Evolutionary conservation across 805 yeast genomes (phyloP), one percentile per base, ranked within the genome.

Genomic region (Ogataea philodendri): DNA sequence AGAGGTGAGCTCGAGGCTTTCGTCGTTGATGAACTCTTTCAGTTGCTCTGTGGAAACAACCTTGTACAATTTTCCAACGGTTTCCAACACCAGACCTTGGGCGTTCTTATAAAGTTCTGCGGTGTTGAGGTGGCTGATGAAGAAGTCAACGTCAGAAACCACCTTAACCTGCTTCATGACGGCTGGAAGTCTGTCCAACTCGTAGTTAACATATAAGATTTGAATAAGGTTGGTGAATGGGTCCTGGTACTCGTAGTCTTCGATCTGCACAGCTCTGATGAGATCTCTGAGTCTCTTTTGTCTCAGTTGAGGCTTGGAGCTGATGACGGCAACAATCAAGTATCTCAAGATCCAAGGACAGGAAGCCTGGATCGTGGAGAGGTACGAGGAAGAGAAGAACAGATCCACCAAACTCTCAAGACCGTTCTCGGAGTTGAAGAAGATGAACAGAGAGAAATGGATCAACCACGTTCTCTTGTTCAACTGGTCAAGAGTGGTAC

Each of bases 291-390:
- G 61, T 49, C 73, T 71, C 54, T 74, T 73, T 51, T 70, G 75
- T 63, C 69, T 45, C 40, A 55, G 34, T 47, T 49, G 49, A 46
- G 59, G 55, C 35, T 59, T 58, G 22, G 56, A 53, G 47, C 57
- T 45, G 44, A 69, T 59, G 34, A 78, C 79, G n/a, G 82, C 81
- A 18, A 74, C 81, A 16, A 76, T 72, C 37, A 81, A 57, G 53
- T 81, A 81, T 51, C 86, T 70, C 45, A 79, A 57, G 32, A 81
- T 63, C 87, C 87, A 81, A 14, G 86, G 87, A 52, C 80, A 72
- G 7, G 82, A 67, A 20, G 84, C 82, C 60, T 81, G 85, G 53
- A 80, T 79, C 3, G 84, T 72, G 40, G 79, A 73, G 42, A 80
- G 59, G 56, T 77, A 78, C 6, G 81, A 73, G 4, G 81, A 70